Conservation (phyloP, 139 green algal species). For the Chlorella sp. region DNA sequence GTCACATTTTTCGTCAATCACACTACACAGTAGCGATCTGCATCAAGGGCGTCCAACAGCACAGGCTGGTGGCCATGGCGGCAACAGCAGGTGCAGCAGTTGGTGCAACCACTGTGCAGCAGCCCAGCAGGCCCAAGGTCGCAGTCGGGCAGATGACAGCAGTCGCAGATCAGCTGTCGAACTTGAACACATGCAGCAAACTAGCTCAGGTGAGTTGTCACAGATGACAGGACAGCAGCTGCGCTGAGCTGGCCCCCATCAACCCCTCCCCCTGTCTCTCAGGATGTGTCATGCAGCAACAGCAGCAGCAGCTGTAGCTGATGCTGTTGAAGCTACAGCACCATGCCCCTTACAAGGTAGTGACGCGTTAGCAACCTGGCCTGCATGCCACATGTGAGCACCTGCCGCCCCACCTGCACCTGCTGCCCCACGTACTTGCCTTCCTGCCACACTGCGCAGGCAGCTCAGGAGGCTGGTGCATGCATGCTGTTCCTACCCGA, state of each 20-base stretch:
- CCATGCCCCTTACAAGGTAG: background rate
- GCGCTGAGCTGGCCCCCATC: background rate
- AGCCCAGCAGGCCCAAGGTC: constrained; percentile 14
- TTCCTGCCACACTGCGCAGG: constrained; percentile 28
- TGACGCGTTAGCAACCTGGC: no score
- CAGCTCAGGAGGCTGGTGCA: constrained; percentile 33
- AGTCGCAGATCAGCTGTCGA: constrained; percentile 32
- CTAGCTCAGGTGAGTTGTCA: constrained; percentile 40
- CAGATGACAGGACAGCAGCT: background rate
- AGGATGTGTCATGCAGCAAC: background rate
- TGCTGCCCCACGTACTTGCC: no score
- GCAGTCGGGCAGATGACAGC: constrained; percentile 77
- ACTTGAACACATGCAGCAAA: constrained; percentile 45
- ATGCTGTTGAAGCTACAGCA: background rate
- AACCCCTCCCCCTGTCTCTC: background rate
- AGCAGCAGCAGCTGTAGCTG: background rate
- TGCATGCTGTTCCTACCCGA: constrained; percentile 92
- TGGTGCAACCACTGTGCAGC: no score
- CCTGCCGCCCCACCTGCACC: no score
- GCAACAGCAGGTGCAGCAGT: no score
- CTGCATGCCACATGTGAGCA: no score
- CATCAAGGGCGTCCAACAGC: no score
- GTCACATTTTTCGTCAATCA: no score
- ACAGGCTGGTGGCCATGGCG: no score
- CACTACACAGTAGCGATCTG: no score